phyloP scores from a whole-genome alignment of 306 rosid species.

The Quercus aquifolioides region DNA sequence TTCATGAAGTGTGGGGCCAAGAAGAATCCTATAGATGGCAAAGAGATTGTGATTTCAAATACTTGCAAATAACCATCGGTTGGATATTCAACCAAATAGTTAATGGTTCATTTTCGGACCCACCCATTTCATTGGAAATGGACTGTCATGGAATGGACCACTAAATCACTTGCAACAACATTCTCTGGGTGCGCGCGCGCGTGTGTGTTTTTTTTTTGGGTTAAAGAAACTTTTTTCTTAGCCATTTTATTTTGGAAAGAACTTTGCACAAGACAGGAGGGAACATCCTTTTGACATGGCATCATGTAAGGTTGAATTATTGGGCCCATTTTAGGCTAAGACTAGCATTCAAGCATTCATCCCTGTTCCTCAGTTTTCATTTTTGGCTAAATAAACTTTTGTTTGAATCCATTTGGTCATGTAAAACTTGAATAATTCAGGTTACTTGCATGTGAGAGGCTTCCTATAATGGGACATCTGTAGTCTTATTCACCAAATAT shows the following conservation, averaged over 20 bases:
- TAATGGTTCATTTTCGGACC: slow-evolving; percentile 66
- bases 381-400: no score
- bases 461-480: not conserved
- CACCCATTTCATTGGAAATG: slow-evolving; percentile 59
- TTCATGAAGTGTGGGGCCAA: slow-evolving; percentile 59
- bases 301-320: no score
- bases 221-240: not conserved
- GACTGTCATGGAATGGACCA: slow-evolving; percentile 41
- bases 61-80: slow-evolving; percentile 64
- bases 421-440: not conserved
- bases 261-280: not conserved
- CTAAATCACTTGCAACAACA: not conserved
- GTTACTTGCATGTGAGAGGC: slow-evolving; percentile 18
- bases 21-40: slow-evolving; percentile 35
- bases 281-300: not conserved
- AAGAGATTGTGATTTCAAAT: slow-evolving; percentile 45
- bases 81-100: slow-evolving; percentile 56
- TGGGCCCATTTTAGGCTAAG: no score
- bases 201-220: not conserved
- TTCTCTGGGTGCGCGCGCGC: not conserved
- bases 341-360: not conserved
- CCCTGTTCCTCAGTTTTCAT: not conserved
- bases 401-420: no score
- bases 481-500: not conserved
- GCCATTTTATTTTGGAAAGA: not conserved